Base-by-base conservation (phyloP, 202 grass and related monocot genomes). In the Cymbopogon flexuosus region DNA sequence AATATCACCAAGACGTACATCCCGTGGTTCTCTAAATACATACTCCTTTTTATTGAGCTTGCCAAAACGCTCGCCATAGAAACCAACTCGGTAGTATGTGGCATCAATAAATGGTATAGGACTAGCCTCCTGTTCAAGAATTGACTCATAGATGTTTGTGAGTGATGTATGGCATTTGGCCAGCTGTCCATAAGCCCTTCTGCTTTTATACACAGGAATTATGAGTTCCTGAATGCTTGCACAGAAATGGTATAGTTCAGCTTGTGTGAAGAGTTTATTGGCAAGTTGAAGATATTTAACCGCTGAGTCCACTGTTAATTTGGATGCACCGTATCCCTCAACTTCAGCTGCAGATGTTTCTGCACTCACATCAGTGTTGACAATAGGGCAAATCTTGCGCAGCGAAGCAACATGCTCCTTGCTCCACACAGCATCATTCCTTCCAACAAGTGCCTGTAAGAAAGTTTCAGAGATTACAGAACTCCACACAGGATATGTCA, bases 261-360 rank as follows among this genome's bases (percentile, higher is more conserved):
- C 96, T 79, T 98, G 96, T 14, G 88, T 66, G 6, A 98, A 98
- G 61, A 98, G 96, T 61, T 93, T 98, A 71, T 95, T 88, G 13
- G 92, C 96, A 62, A 93, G 90, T 83, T 98, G 96, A 79, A 98
- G 96, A 89, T 98, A 98, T 74, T 98, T 98, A 62, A 98, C 96
- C 56, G 96, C 96, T 59, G 92, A 91, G 88, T 98, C 96, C 40
- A 95, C 92, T 5, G 92, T 95, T 52, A 98, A 78, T 78, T 98
- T 98, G 52, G 96, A 98, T 87, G 96, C 96, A 67, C 96, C 96
- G 78, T 98, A 98, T 75, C 96, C 96, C 81, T 98, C 96, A 13
- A 98, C 96, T 84, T 98, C 96, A 71, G 96, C 96, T 72, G 96
- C 96, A 78, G 88, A 91, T 73, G 81, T 78, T 85, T 98, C 96